Percentiles rank a stretch among this genome's conserved stretches.
phyloP scores from a whole-genome alignment of 345 rosid species.

The Salix suchowensis region DNA sequence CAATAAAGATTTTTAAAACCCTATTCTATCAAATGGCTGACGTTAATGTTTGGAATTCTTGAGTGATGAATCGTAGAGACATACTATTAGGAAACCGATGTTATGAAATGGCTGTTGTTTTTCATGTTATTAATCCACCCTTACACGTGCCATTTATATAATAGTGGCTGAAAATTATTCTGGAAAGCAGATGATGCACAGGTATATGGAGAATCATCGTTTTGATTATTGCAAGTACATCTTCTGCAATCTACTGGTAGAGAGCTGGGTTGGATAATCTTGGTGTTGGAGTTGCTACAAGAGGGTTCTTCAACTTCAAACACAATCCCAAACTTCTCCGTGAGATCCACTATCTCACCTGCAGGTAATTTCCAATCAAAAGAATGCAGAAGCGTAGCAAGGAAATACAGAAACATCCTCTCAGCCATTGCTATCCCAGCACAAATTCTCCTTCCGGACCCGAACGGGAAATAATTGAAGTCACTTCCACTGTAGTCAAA shows the following conservation, averaged over 20 bases:
- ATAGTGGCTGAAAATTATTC: no score
- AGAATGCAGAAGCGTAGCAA: constrained; percentile 61
- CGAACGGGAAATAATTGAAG: constrained; percentile 60
- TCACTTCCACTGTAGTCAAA: constrained; percentile 59
- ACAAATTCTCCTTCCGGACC: constrained; percentile 73
- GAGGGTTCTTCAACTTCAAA: constrained; percentile 53
- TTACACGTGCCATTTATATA: no score
- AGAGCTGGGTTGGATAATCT: constrained; percentile 44
- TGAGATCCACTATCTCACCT: constrained; percentile 30
- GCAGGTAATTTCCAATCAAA: constrained; percentile 57
- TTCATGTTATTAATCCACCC: background rate
- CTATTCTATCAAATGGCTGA: no score
- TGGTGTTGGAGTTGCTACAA: constrained; percentile 45
- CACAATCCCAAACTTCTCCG: constrained; percentile 75
- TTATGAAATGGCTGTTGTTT: no score
- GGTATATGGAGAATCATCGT: background rate
- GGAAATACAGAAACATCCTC: constrained; percentile 56
- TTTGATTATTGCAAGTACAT: background rate
- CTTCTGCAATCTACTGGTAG: constrained; percentile 22
- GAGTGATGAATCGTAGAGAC: no score
- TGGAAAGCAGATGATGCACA: background rate
- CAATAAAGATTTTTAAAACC: no score
- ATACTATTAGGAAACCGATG: no score
- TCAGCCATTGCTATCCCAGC: constrained; percentile 67
- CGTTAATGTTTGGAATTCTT: no score